Conservation (phyloP, 306 rosid genomes). For the Dalbergia oliveri region DNA sequence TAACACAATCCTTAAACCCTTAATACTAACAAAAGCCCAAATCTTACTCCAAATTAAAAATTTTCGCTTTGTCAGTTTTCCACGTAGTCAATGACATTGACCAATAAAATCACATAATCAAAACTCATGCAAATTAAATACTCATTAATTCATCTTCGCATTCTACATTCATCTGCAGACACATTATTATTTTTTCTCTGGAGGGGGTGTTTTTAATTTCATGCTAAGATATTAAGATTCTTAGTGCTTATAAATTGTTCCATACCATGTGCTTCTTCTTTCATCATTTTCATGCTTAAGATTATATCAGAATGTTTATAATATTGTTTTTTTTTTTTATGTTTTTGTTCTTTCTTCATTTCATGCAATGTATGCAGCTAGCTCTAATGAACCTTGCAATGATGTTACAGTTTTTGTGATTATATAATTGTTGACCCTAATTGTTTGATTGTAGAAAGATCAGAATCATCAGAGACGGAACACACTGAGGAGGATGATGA, state of each 20-base stretch:
- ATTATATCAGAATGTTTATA: no score
- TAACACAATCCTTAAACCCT: slow-evolving; percentile 53
- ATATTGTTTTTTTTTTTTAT: no score
- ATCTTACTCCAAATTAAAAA: slow-evolving; percentile 36
- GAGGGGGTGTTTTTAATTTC: neutral
- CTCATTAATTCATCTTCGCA: slow-evolving; percentile 32
- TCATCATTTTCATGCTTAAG: no score
- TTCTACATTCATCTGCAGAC: neutral
- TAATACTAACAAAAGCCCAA: slow-evolving; percentile 37
- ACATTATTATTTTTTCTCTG: neutral
- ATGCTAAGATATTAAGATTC: neutral
- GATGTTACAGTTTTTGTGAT: slow-evolving; percentile 18
- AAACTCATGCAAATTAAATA: slow-evolving; percentile 60
- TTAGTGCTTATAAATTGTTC: neutral
- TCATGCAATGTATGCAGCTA: neutral
- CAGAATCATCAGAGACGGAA: slow-evolving; percentile 61
- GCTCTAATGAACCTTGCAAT: neutral
- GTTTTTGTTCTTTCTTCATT: slow-evolving; percentile 1
- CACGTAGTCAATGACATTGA: slow-evolving; percentile 47
- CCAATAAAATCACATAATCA: slow-evolving; percentile 33
- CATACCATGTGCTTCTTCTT: neutral
- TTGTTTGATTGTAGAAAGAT: slow-evolving; percentile 44
- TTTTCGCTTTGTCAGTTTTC: slow-evolving; percentile 4
- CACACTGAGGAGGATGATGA: slow-evolving; percentile 46
- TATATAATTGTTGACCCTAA: neutral